Evolutionary conservation across 768 basidiomycete species (phyloP).

Genomic region (Leucosporidium yakuticum): DNA sequence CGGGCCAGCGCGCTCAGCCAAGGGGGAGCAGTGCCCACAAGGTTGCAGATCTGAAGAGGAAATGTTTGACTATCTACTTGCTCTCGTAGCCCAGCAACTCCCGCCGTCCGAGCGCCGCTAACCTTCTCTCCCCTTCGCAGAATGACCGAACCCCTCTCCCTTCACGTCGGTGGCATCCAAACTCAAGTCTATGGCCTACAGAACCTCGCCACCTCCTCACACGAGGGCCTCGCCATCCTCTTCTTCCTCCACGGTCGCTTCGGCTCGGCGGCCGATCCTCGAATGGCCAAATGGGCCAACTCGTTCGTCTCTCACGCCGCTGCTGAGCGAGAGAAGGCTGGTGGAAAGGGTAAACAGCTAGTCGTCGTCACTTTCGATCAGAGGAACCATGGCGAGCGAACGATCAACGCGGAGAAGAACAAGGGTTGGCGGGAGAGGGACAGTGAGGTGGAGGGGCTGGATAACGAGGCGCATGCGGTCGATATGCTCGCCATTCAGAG

Average conservation of each 20-base stretch:
- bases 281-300: slow-evolving; percentile 43
- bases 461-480: slow-evolving; percentile 32
- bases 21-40: too few relatives aligned
- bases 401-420: slow-evolving; percentile 47
- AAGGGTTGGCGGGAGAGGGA: slow-evolving; percentile 43
- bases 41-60: too few relatives aligned
- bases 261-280: slow-evolving; percentile 40
- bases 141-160: too few relatives aligned
- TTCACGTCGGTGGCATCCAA: slow-evolving; percentile 21
- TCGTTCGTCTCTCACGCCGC: slow-evolving; percentile 41
- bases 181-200: slow-evolving; percentile 23
- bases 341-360: slow-evolving; percentile 42
- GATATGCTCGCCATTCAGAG: slow-evolving; percentile 54
- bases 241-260: slow-evolving; percentile 53
- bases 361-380: slow-evolving; percentile 54
- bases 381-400: slow-evolving; percentile 52
- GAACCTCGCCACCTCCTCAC: background rate
- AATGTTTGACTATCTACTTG: too few relatives aligned
- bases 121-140: too few relatives aligned
- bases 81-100: too few relatives aligned
- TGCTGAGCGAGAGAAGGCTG: slow-evolving; percentile 20
- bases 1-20: too few relatives aligned
- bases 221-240: slow-evolving; percentile 41
- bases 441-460: slow-evolving; percentile 41
- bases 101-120: too few relatives aligned